A percentile compares a stretch with the other conserved stretches of the same genome.
phyloP scores from a whole-genome alignment of 805 yeast genomes.

The Metschnikowia similis region DNA sequence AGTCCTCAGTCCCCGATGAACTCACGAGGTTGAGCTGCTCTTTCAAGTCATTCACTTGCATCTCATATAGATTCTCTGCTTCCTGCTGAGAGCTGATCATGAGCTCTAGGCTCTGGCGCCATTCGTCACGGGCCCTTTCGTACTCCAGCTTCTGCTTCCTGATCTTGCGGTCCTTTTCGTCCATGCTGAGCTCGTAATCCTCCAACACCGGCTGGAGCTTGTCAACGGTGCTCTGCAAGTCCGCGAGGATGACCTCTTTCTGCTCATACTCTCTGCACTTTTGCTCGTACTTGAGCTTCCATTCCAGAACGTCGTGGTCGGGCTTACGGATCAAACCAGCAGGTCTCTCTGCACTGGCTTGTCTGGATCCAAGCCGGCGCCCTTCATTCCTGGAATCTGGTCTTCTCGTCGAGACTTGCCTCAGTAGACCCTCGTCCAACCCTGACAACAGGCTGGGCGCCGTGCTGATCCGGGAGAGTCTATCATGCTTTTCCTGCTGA shows the following conservation, averaged over 20 bases:
- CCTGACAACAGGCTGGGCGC: neutral
- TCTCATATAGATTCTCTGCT: constrained; percentile 45
- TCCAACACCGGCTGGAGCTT: constrained; percentile 46
- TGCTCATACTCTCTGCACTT: constrained; percentile 31
- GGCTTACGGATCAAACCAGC: neutral
- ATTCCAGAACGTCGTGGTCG: constrained; percentile 3
- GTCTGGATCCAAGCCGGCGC: neutral
- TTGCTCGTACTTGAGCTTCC: constrained; percentile 7
- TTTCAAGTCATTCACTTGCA: constrained; percentile 39
- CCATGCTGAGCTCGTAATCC: constrained; percentile 42
- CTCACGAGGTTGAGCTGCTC: constrained; percentile 9
- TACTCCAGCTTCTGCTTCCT: constrained; percentile 43
- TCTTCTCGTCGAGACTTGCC: neutral
- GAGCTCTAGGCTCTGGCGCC: constrained; percentile 54
- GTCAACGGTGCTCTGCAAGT: constrained; percentile 44
- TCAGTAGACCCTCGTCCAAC: neutral
- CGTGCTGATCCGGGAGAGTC: neutral
- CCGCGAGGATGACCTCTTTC: constrained; percentile 43
- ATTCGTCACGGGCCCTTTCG: constrained; percentile 54
- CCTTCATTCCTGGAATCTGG: neutral
- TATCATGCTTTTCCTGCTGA: neutral
- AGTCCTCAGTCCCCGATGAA: neutral
- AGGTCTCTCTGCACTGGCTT: neutral
- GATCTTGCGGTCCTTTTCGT: constrained; percentile 44
- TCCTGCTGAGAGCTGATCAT: constrained; percentile 54